Conservation (phyloP, 257 asterid genomes). For the Leonotis leonurus region DNA sequence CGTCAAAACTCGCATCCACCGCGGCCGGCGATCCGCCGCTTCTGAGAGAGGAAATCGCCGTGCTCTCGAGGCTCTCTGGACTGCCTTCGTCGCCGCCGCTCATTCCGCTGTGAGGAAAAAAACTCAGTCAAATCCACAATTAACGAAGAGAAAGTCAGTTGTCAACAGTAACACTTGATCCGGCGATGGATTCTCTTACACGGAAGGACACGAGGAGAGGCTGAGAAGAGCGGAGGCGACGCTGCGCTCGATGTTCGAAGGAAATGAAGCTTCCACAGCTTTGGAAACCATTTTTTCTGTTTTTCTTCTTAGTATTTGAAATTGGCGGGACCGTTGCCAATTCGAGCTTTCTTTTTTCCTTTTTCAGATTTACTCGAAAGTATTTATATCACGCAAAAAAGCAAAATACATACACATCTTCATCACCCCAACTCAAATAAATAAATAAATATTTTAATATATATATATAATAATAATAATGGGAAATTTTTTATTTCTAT, state of each 20-base stretch:
- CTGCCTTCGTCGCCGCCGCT: slow-evolving; percentile 16
- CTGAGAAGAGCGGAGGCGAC: slow-evolving; percentile 86
- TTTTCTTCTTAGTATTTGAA: slow-evolving; percentile 12
- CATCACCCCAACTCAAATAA: too few relatives aligned
- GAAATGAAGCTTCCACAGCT: slow-evolving; percentile 48
- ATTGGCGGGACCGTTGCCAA: slow-evolving; percentile 57
- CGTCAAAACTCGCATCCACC: slow-evolving; percentile 13
- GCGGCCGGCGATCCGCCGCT: slow-evolving; percentile 24
- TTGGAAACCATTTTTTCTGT: slow-evolving; percentile 27
- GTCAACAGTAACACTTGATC: neutral
- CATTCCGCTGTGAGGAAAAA: slow-evolving; percentile 15
- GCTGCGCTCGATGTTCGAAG: slow-evolving; percentile 50
- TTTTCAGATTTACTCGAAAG: neutral
- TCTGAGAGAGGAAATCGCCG: slow-evolving; percentile 18
- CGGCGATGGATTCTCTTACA: slow-evolving; percentile 23
- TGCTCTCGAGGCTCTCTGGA: slow-evolving; percentile 31
- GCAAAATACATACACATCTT: neutral
- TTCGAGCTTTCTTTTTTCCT: slow-evolving; percentile 9
- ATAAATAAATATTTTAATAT: too few relatives aligned
- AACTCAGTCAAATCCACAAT: neutral
- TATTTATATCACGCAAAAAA: neutral
- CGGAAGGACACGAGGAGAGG: slow-evolving; percentile 43
- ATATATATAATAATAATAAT: too few relatives aligned
- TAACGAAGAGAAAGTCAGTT: slow-evolving; percentile 7
- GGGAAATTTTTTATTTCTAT: too few relatives aligned